Conservation (phyloP, 139 green algal species). For the Coccomyxa sp. region DNA sequence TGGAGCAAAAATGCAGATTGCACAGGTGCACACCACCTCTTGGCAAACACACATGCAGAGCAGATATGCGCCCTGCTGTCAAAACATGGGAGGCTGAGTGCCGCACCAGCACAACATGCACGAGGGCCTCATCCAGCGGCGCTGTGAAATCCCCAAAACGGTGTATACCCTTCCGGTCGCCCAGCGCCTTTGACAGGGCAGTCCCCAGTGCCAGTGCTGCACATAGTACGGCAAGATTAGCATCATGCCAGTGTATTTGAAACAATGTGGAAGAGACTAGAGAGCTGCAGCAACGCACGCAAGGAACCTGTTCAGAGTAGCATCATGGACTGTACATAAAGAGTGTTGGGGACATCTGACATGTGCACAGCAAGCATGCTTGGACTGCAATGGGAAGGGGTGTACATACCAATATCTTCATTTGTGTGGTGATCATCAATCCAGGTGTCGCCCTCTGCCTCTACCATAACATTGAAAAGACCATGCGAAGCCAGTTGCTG, state of each 20-base stretch:
- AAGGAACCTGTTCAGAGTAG: no score
- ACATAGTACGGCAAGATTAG: not conserved
- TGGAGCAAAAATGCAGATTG: no score
- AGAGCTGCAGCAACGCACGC: no score
- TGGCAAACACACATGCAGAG: no score
- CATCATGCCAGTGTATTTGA: no score
- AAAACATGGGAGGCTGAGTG: no score
- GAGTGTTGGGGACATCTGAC: no score
- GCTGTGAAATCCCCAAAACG: slow-evolving; percentile 93
- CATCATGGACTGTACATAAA: no score
- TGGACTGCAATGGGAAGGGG: not conserved
- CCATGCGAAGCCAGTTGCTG: slow-evolving; percentile 89
- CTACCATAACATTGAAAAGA: slow-evolving; percentile 78
- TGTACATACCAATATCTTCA: slow-evolving; percentile 78
- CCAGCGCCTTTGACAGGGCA: slow-evolving; percentile 67
- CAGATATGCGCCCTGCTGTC: no score
- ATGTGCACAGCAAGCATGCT: no score
- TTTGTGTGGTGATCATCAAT: slow-evolving; percentile 99
- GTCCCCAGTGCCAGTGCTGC: slow-evolving; percentile 49
- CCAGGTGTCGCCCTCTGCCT: slow-evolving; percentile 85
- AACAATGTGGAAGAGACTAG: no score
- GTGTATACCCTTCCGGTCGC: slow-evolving; percentile 91
- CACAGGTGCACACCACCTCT: no score
- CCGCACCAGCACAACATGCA: slow-evolving; percentile 73
- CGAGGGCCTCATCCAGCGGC: slow-evolving; percentile 90